phyloP scores from a whole-genome alignment of 116 monocot species.

The Cymodocea nodosa region DNA sequence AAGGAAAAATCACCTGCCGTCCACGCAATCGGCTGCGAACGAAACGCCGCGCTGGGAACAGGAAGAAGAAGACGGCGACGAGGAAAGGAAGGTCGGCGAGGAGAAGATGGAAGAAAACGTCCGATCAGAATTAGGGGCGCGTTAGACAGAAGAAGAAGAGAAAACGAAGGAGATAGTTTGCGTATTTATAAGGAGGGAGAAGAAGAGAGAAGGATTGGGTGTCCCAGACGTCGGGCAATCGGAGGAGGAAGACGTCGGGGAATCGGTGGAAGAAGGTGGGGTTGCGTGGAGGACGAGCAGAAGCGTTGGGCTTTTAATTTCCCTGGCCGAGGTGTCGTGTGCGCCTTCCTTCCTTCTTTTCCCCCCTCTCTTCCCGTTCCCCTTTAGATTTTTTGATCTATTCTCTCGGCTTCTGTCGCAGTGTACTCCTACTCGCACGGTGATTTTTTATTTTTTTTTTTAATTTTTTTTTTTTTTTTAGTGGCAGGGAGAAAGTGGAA shows the following conservation, averaged over 20 bases:
- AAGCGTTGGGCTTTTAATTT: not conserved
- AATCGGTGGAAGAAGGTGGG: not conserved
- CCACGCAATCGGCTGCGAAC: not conserved
- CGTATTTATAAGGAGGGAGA: not conserved
- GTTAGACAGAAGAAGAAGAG: too few relatives aligned
- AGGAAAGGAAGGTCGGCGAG: not conserved
- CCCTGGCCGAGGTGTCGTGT: not conserved
- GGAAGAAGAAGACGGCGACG: not conserved
- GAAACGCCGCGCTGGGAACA: not conserved
- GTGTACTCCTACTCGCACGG: too few relatives aligned
- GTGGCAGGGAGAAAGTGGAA: too few relatives aligned
- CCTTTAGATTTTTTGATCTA: not conserved
- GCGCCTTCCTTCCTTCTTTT: not conserved
- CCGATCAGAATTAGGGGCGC: too few relatives aligned
- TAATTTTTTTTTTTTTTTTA: too few relatives aligned
- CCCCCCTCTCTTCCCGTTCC: not conserved
- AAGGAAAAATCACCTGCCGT: not conserved
- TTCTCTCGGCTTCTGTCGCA: not conserved
- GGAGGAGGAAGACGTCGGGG: not conserved
- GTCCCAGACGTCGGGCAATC: not conserved
- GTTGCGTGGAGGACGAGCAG: conserved; percentile 7
- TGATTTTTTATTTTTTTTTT: too few relatives aligned
- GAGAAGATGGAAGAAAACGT: too few relatives aligned
- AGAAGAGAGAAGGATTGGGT: not conserved
- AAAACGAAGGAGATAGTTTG: too few relatives aligned